Conservation (phyloP, 2,329 filamentous ascomycete genomes). For the Fusarium sublunatum region DNA sequence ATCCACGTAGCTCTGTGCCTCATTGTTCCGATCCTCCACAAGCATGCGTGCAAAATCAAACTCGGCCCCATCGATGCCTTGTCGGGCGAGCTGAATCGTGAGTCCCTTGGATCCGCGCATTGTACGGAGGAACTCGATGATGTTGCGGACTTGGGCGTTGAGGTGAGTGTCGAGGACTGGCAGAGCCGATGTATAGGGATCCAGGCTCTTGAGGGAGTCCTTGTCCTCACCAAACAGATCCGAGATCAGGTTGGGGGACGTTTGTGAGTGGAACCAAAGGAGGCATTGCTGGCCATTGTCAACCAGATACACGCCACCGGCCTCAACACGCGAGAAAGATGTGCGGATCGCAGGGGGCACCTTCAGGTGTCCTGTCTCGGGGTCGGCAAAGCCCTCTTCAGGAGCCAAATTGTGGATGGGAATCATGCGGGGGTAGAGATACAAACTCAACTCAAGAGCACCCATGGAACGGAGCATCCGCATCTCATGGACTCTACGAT, state of each 20-base stretch:
- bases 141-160: constrained; percentile 93
- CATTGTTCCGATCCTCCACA: constrained; percentile 95
- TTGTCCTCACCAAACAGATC: constrained; percentile 89
- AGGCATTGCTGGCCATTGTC: constrained; percentile 95
- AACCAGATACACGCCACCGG: constrained; percentile 92
- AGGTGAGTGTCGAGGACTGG: constrained; percentile 91
- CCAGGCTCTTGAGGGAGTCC: constrained; percentile 75
- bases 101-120: constrained; percentile 88
- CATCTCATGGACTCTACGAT: constrained; percentile 91
- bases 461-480: constrained; percentile 91
- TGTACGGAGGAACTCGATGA: constrained; percentile 85
- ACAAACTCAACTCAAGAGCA: constrained; percentile 84
- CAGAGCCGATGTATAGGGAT: constrained; percentile 82
- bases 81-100: constrained; percentile 88
- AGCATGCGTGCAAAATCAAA: constrained; percentile 94
- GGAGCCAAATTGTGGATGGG: constrained; percentile 89
- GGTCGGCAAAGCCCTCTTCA: constrained; percentile 90
- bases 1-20: constrained; percentile 97
- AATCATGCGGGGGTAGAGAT: constrained; percentile 95
- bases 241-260: constrained; percentile 88
- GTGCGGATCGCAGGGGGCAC: constrained; percentile 84
- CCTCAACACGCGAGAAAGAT: constrained; percentile 88
- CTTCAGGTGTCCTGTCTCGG: constrained; percentile 84
- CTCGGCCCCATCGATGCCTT: constrained; percentile 93
- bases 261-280: constrained; percentile 91